Conservation (phyloP, 2,329 filamentous ascomycete genomes). For the Xylaria sp. region DNA sequence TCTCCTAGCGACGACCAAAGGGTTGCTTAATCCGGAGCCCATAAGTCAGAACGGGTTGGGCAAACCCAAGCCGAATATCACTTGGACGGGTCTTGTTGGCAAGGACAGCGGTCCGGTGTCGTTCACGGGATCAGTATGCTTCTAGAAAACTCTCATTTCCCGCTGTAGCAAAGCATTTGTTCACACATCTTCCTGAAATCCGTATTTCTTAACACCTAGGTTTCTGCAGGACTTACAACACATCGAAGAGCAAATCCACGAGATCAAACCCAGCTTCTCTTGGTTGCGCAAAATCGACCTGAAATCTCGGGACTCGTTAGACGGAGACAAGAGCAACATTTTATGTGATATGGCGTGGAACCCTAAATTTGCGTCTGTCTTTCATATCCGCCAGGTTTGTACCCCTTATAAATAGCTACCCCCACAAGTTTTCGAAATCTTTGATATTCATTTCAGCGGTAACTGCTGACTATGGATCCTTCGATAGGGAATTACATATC, state of each 20-base stretch:
- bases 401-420: too few relatives aligned
- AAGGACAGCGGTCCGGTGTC: constrained; percentile 8
- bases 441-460: neutral
- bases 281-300: constrained; percentile 18
- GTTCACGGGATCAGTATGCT: constrained; percentile 27
- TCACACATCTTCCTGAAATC: neutral
- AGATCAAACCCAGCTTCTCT: constrained; percentile 19
- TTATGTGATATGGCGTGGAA: constrained; percentile 26
- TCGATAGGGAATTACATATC: constrained; percentile 23
- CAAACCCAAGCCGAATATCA: constrained; percentile 8
- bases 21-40: neutral
- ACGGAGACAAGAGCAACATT: constrained; percentile 10
- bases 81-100: constrained; percentile 29
- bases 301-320: neutral
- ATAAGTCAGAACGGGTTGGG: neutral
- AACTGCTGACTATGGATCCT: neutral
- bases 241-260: constrained; percentile 32
- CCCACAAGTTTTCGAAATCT: too few relatives aligned
- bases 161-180: neutral
- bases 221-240: constrained; percentile 11
- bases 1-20: neutral
- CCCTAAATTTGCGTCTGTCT: constrained; percentile 33
- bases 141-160: neutral
- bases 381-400: constrained; percentile 30
- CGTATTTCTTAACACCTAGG: neutral